Evolutionary conservation across 805 yeast genomes (phyloP), one percentile per base, ranked within the genome.

Genomic region (Starmerella vitae): DNA sequence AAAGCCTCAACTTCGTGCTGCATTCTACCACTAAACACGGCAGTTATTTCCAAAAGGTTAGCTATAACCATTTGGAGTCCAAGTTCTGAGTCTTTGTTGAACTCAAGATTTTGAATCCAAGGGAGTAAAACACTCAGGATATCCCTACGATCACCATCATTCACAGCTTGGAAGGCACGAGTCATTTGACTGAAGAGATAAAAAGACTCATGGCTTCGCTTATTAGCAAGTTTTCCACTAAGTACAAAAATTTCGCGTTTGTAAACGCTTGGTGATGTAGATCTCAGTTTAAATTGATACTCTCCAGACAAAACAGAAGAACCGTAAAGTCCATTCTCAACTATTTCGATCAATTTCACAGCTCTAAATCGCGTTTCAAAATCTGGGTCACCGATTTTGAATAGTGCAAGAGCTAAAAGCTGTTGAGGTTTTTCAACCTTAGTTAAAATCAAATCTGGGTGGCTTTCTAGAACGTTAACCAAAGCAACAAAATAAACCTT

Each of bases 1-100:
- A 91, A 59, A 0, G 93, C 93, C 56, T 86, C 96, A 9, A 91
- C 83, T 50, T 85, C 97, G 50, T 78, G 79, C 32, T 83, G 82
- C 48, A 83, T 74, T 12, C 67, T 65, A 34, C 78, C 76, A 37
- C 86, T 74, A 49, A 78, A 81, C 42, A 74, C 74, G 27, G 84
- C 74, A 0, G 96, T 84, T 29, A 91, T 78, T 49, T 83, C 96
- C 56, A 86, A 74, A 39, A 88, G 60, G 19, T 46, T 45, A 1
- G 36, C 49, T 4, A 46, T 20, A 2, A 46, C 49, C 49, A 46
- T 45, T 21, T 46, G 50, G 6, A 47, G 34, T 4, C 44, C 49
- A 3, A 22, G 14, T 13, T 46, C 50, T 21, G 41, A 36, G n/a
- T 42, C 49, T 1, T 15, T 20, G 15, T 70, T 70, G 39, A 88